Evolutionary conservation across 306 rosid species (phyloP).

Genomic region (Glycine latifolia): DNA sequence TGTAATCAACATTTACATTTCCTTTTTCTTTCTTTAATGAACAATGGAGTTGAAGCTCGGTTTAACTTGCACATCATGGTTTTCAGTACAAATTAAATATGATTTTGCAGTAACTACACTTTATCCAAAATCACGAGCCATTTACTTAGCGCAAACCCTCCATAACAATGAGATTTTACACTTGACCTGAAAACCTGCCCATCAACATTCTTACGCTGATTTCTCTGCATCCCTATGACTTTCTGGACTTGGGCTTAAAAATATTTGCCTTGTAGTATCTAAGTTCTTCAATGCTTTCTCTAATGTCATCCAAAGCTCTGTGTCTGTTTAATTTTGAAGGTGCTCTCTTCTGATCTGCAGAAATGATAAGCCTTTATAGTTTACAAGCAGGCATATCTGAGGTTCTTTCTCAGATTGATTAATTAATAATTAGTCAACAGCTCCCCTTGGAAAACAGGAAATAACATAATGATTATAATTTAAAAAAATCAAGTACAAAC

Average conservation of each 20-base stretch:
- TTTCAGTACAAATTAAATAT: slow-evolving; percentile 19
- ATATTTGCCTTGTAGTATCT: slow-evolving; percentile 77
- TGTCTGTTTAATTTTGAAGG: slow-evolving; percentile 77
- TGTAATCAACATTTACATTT: not conserved
- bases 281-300: slow-evolving; percentile 89
- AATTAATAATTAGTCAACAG: not conserved
- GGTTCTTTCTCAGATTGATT: not conserved
- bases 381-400: not conserved
- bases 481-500: not conserved
- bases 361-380: slow-evolving; percentile 34
- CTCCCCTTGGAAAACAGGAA: not conserved
- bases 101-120: slow-evolving; percentile 36
- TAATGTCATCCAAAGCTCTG: slow-evolving; percentile 96
- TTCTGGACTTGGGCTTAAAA: slow-evolving; percentile 69
- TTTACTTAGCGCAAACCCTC: slow-evolving; percentile 19
- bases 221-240: slow-evolving; percentile 51
- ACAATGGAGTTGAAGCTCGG: not conserved
- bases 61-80: not conserved
- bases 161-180: slow-evolving; percentile 7
- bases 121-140: slow-evolving; percentile 35
- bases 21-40: not conserved
- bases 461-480: not conserved
- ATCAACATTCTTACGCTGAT: slow-evolving; percentile 35
- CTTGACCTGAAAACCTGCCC: slow-evolving; percentile 30
- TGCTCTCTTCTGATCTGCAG: slow-evolving; percentile 72